phyloP scores from a whole-genome alignment of 495 filamentous ascomycete species.

The Hypoxylon fragiforme region DNA sequence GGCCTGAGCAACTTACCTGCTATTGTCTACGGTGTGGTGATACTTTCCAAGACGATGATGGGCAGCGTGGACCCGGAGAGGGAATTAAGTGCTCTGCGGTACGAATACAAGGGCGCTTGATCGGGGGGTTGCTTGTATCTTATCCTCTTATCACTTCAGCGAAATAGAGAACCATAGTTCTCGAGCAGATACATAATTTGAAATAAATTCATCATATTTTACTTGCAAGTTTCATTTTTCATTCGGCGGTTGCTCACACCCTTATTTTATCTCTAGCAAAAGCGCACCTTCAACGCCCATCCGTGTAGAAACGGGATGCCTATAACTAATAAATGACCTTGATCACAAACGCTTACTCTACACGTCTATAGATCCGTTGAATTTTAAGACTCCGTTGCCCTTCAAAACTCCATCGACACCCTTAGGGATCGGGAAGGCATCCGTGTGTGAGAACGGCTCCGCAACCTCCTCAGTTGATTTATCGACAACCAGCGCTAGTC shows the following conservation, averaged over 20 bases:
- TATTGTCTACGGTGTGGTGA: constrained; percentile 50
- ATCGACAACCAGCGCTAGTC: constrained; percentile 90
- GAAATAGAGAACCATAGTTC: background rate
- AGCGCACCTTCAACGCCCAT: too few species aligned
- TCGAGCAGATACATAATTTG: background rate
- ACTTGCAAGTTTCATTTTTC: too few species aligned
- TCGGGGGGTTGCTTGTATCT: background rate
- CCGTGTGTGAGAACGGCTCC: constrained; percentile 35
- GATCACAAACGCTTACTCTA: constrained; percentile 43
- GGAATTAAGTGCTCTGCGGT: constrained; percentile 57
- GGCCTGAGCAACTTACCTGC: constrained; percentile 45
- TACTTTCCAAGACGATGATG: constrained; percentile 57
- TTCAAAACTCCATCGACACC: constrained; percentile 87
- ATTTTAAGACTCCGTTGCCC: constrained; percentile 82
- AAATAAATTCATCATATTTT: too few species aligned
- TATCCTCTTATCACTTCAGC: background rate
- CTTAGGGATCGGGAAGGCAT: constrained; percentile 53
- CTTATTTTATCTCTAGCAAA: too few species aligned
- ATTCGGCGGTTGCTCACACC: too few species aligned
- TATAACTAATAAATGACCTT: background rate
- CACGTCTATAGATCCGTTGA: constrained; percentile 95
- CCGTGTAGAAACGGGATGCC: background rate
- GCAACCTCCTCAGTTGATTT: constrained; percentile 58
- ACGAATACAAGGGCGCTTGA: constrained; percentile 65
- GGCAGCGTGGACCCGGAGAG: constrained; percentile 56